These are phyloP conservation scores for Triticum monococcum DNA, from an alignment of 176 grass and related monocot species.

Conservation along the genomic window DNA sequence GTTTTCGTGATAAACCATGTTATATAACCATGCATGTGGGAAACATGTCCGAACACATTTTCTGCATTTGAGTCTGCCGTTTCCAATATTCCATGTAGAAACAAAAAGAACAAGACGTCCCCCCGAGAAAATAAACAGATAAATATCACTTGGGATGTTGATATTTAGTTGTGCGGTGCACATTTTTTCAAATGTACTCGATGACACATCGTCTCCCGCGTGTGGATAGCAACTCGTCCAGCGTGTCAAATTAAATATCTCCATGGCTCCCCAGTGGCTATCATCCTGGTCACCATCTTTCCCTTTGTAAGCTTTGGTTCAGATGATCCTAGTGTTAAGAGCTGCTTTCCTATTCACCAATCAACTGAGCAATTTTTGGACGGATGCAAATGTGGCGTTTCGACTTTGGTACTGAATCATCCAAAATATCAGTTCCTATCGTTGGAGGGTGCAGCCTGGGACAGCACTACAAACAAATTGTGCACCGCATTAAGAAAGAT, in stretches of 20 bases:
- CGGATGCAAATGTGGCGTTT: not conserved
- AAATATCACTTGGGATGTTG: not conserved
- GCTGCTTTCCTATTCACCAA: not conserved
- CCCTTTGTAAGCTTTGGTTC: not conserved
- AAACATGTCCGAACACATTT: too few species aligned
- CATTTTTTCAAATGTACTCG: not conserved
- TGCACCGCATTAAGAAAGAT: not conserved
- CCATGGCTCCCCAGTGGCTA: not conserved
- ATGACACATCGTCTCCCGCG: not conserved
- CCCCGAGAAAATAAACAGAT: not conserved
- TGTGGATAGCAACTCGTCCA: not conserved
- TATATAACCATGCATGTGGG: too few species aligned
- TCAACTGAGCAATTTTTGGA: not conserved
- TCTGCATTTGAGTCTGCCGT: not conserved
- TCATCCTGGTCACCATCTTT: not conserved
- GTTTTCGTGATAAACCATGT: too few species aligned
- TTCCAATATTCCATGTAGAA: not conserved
- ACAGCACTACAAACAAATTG: not conserved
- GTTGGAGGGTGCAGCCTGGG: not conserved
- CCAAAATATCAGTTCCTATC: not conserved
- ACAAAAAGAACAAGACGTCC: not conserved
- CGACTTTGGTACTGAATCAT: not conserved
- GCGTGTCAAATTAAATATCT: not conserved
- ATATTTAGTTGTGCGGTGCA: not conserved
- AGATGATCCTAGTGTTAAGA: not conserved